Percentiles rank a stretch among this genome's conserved stretches.
These are phyloP conservation scores for Trichosporon sp. DNA, from an alignment of 1,284 basidiomycete species.

Conservation along the genomic window DNA sequence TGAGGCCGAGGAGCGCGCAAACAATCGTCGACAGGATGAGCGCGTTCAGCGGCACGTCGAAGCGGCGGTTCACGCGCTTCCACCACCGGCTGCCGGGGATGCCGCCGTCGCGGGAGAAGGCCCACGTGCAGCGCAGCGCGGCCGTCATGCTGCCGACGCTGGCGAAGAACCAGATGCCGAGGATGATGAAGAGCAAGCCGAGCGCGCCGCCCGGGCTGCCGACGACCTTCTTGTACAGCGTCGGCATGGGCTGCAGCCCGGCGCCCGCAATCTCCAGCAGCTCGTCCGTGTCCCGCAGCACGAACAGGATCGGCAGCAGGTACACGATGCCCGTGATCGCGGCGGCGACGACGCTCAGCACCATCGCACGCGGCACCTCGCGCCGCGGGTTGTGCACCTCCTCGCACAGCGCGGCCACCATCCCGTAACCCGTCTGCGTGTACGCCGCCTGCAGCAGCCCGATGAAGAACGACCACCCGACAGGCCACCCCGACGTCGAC, in stretches of 20 bases:
- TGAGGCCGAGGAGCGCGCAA: constrained; percentile 49
- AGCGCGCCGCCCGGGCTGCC: constrained; percentile 50
- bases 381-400: constrained; percentile 48
- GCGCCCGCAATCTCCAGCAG: constrained; percentile 41
- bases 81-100: constrained; percentile 46
- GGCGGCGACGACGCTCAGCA: constrained; percentile 51
- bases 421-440: constrained; percentile 48
- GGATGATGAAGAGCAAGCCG: constrained; percentile 52
- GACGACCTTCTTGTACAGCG: constrained; percentile 51
- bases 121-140: constrained; percentile 22
- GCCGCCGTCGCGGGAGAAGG: constrained; percentile 51
- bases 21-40: constrained; percentile 48
- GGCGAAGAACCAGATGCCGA: constrained; percentile 53
- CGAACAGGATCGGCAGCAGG: constrained; percentile 52
- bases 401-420: constrained; percentile 50
- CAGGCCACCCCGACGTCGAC: constrained; percentile 18
- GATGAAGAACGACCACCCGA: constrained; percentile 21
- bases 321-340: constrained; percentile 51
- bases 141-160: constrained; percentile 51
- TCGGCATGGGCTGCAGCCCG: constrained; percentile 51
- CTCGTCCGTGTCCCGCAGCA: constrained; percentile 45
- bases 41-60: constrained; percentile 49
- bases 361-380: constrained; percentile 50
- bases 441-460: constrained; percentile 41
- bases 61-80: constrained; percentile 40